A percentile compares a stretch with the other conserved stretches of the same genome.
phyloP scores from a whole-genome alignment of 1,284 basidiomycete species.

The Marasmius fiardii region DNA sequence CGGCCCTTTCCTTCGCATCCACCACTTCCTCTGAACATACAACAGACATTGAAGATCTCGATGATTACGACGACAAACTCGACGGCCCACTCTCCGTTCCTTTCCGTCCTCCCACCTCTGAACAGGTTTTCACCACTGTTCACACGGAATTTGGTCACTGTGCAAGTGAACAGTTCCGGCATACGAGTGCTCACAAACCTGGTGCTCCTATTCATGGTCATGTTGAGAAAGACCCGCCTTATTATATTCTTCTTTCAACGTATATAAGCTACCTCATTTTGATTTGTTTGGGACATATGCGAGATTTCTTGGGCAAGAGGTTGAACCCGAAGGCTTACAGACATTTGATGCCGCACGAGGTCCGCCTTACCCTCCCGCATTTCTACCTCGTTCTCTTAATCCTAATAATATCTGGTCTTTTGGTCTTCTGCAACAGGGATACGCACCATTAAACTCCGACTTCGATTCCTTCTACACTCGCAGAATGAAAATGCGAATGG shows the following conservation, averaged over 20 bases:
- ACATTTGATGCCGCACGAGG: constrained; percentile 80
- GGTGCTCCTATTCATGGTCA: constrained; percentile 48
- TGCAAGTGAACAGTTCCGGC: constrained; percentile 66
- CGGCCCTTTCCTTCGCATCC: constrained; percentile 67
- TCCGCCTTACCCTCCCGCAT: constrained; percentile 41
- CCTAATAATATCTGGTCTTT: no score
- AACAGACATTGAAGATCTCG: constrained; percentile 58
- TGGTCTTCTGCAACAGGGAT: constrained; percentile 57
- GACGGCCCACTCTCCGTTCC: constrained; percentile 56
- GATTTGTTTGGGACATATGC: constrained; percentile 87
- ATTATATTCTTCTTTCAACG: constrained; percentile 88
- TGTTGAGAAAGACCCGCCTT: constrained; percentile 79
- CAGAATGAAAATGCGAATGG: constrained; percentile 90
- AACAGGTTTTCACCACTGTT: constrained; percentile 69
- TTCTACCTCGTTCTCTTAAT: constrained; percentile 10
- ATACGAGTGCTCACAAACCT: constrained; percentile 58
- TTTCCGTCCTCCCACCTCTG: constrained; percentile 64
- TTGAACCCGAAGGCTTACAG: constrained; percentile 71
- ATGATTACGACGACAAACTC: constrained; percentile 40
- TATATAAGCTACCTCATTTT: constrained; percentile 89
- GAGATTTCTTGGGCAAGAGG: constrained; percentile 94
- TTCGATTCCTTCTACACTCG: constrained; percentile 99
- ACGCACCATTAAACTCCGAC: constrained; percentile 95
- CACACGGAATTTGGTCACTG: constrained; percentile 90
- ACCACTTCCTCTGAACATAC: constrained; percentile 57